phyloP scores from a whole-genome alignment of 257 asterid species.

The Capsicum rhomboideum region DNA sequence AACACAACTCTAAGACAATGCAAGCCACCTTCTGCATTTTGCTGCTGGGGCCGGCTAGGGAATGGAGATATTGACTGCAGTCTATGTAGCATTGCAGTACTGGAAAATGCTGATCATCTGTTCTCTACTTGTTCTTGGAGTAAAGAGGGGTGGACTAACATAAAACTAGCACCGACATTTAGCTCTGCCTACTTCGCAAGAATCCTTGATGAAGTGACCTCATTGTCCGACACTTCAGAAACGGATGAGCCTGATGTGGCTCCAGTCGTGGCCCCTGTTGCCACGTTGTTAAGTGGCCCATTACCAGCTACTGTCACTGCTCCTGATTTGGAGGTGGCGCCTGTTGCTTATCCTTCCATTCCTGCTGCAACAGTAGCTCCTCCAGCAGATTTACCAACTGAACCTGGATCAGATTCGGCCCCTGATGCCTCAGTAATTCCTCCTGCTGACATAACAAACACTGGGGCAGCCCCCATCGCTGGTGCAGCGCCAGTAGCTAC shows the following conservation, averaged over 20 bases:
- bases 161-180: slow-evolving; percentile 29
- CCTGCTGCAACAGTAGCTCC: not conserved
- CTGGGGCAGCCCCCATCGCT: slow-evolving; percentile 3
- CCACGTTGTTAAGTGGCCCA: slow-evolving; percentile 21
- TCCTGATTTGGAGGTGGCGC: not conserved
- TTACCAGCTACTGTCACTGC: slow-evolving; percentile 15
- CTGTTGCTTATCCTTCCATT: not conserved
- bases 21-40: slow-evolving; percentile 21
- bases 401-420: not conserved
- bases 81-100: too few relatives aligned
- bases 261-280: slow-evolving; percentile 16
- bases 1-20: slow-evolving; percentile 5
- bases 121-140: too few relatives aligned
- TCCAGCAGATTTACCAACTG: not conserved
- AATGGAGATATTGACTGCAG: too few relatives aligned
- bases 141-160: too few relatives aligned
- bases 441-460: slow-evolving; percentile 17
- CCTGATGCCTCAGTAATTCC: slow-evolving; percentile 2
- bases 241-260: slow-evolving; percentile 16
- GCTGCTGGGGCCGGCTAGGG: too few relatives aligned
- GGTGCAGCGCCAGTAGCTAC: slow-evolving; percentile 14
- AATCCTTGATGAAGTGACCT: slow-evolving; percentile 31
- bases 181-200: slow-evolving; percentile 28
- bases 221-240: not conserved
- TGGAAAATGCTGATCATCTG: too few relatives aligned